Base-by-base conservation (phyloP, 345 rosid genomes). In the Tarenaya hassleriana region DNA sequence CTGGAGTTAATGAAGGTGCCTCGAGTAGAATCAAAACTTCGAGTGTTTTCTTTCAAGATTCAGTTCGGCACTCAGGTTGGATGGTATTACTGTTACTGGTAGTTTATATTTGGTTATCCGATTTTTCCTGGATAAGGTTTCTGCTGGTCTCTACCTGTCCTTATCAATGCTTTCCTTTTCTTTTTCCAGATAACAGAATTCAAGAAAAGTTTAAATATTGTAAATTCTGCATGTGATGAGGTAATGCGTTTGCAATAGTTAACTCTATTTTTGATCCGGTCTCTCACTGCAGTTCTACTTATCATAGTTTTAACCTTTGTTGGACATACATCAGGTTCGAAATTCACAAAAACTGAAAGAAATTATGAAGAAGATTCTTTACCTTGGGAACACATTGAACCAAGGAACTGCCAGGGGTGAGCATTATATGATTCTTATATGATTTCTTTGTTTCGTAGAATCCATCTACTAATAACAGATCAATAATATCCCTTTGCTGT, bases 401-500 rank as follows among this genome's bases (percentile, higher is more conserved):
- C 95, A 94, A 66, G 99, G 99, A 77, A 94, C 99, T 47, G 97
- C 95, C 16, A 86, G 99, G 76, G 99, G 99, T 85, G 56, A 66
- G 78, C 52, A 56, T 54, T 33, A 11, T 18, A 15, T 16, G 7
- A 3, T 15, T 19, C 35, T 8, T 45, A 18, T 35, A 44, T 7
- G 12, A 45, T 21, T 47, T 63, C 33, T 35, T 47, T 37, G 41
- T 57, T 27, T 34, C 7, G 31, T n/a, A 19, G 41, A 12, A n/a
- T n/a, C n/a, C 31, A 40, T 32, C 20, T 57, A 17, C 20, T 21
- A 11, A 41, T 7, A n/a, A 19, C 47, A 21, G 43, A 37, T 42
- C 35, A 35, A 17, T 6, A 8, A 20, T 21, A 6, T 24, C 18
- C 34, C 16, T 57, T n/a, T n/a, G n/a, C 58, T 41, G 54, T 21